Percentiles rank a stretch among this genome's conserved stretches.
phyloP scores from a whole-genome alignment of 2,329 filamentous ascomycete genomes.

The Trichoderma koningii region DNA sequence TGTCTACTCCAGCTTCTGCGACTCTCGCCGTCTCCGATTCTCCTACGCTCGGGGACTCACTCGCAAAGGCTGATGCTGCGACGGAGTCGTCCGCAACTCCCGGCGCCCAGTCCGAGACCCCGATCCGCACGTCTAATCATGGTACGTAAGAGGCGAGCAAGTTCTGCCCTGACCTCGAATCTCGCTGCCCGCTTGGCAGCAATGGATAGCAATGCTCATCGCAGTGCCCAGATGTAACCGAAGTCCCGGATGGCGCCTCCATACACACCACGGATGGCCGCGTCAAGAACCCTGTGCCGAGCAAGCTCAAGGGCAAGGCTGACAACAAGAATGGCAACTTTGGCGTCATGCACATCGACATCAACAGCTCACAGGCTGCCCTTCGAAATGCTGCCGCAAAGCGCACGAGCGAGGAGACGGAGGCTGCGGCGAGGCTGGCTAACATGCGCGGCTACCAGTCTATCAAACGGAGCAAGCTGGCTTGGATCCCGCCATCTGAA shows the following conservation, averaged over 20 bases:
- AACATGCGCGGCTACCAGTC: conserved; percentile 57
- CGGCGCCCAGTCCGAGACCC: conserved; percentile 16
- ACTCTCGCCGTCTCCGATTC: conserved; percentile 25
- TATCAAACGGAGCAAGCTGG: conserved; percentile 47
- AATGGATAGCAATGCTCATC: conserved; percentile 11
- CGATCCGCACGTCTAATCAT: conserved; percentile 20
- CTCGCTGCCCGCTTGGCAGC: not conserved
- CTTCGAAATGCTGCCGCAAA: conserved; percentile 58
- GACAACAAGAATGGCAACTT: conserved; percentile 62
- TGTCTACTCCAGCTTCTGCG: conserved; percentile 28
- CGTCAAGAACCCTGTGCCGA: conserved; percentile 59
- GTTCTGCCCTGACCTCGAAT: not conserved
- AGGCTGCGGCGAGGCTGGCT: conserved; percentile 58
- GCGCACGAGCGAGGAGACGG: conserved; percentile 63
- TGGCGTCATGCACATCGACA: conserved; percentile 63
- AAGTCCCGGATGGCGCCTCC: conserved; percentile 22
- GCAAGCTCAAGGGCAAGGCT: conserved; percentile 62
- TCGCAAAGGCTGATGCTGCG: conserved; percentile 21
- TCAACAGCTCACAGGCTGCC: conserved; percentile 49
- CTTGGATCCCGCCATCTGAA: conserved; percentile 33
- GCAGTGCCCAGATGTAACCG: conserved; percentile 18
- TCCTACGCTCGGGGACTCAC: conserved; percentile 10
- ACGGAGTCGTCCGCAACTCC: conserved; percentile 14
- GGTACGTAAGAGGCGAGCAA: conserved; percentile 24
- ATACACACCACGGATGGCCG: conserved; percentile 37